Conservation (phyloP, 2,329 filamentous ascomycete genomes). For the Pseudogymnoascus sp. region DNA sequence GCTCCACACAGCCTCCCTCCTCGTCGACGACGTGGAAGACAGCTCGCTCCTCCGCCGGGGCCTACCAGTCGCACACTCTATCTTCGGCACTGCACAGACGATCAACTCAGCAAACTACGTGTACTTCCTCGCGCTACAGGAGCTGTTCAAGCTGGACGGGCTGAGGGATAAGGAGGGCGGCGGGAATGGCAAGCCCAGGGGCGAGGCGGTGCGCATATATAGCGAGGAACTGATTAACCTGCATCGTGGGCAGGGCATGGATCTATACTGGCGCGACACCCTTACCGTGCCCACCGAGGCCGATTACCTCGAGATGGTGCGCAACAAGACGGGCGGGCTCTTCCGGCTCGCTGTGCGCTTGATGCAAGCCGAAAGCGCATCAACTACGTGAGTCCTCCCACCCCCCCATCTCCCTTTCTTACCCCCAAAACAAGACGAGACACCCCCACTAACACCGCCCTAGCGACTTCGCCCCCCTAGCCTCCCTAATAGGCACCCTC, state of each 20-base stretch:
- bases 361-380: constrained; percentile 67
- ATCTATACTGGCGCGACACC: constrained; percentile 81
- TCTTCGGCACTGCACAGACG: constrained; percentile 79
- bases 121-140: constrained; percentile 71
- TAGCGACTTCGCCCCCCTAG: constrained; percentile 69
- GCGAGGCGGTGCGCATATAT: constrained; percentile 56
- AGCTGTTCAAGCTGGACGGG: constrained; percentile 63
- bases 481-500: constrained; percentile 75
- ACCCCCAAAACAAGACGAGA: not conserved
- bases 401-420: not conserved
- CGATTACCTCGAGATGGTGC: constrained; percentile 90
- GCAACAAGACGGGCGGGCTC: constrained; percentile 81
- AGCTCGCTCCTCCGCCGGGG: constrained; percentile 67
- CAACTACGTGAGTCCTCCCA: constrained; percentile 29
- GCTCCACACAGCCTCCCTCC: constrained; percentile 75
- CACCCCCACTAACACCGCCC: constrained; percentile 9
- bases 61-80: constrained; percentile 71
- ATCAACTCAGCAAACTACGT: constrained; percentile 89
- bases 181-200: not conserved
- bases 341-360: constrained; percentile 79
- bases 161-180: constrained; percentile 33
- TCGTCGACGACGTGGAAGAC: constrained; percentile 86
- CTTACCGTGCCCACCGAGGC: constrained; percentile 77
- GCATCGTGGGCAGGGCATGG: constrained; percentile 83
- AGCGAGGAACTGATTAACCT: constrained; percentile 77